Percentiles rank a stretch among this genome's conserved stretches.
Conservation (phyloP, 768 basidiomycete species). For the Phlebiopsis gigantea region DNA sequence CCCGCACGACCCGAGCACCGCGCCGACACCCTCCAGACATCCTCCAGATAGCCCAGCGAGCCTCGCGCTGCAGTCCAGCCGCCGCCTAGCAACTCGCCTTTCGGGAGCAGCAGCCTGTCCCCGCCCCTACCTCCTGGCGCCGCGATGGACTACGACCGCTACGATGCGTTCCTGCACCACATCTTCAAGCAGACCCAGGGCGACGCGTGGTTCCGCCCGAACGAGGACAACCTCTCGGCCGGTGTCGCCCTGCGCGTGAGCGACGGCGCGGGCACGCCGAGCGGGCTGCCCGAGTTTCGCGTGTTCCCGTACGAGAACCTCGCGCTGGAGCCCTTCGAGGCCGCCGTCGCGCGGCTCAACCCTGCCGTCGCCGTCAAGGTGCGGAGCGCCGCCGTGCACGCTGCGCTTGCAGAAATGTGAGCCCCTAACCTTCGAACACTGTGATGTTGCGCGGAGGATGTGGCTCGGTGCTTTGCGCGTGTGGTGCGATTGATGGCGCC, state of each 20-base stretch:
- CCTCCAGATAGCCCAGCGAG: neutral
- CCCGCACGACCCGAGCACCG: slow-evolving; percentile 1
- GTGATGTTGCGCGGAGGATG: neutral
- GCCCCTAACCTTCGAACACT: slow-evolving; percentile 10
- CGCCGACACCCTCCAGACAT: neutral
- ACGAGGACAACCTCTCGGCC: slow-evolving; percentile 39
- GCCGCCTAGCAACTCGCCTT: neutral
- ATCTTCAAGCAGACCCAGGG: slow-evolving; percentile 43
- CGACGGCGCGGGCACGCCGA: slow-evolving; percentile 19
- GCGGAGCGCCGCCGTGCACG: slow-evolving; percentile 44
- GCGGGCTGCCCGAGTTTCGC: slow-evolving; percentile 32
- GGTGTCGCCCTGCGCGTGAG: slow-evolving; percentile 48
- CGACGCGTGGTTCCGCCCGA: slow-evolving; percentile 51
- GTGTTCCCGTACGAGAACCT: slow-evolving; percentile 53
- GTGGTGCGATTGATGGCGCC: neutral
- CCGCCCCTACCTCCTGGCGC: neutral
- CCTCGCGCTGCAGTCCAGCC: neutral
- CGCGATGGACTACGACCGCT: slow-evolving; percentile 36
- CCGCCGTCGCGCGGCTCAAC: slow-evolving; percentile 46
- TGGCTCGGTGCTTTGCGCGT: neutral
- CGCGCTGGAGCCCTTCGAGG: slow-evolving; percentile 49
- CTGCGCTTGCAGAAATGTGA: slow-evolving; percentile 43
- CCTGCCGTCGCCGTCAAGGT: slow-evolving; percentile 53
- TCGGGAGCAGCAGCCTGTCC: neutral
- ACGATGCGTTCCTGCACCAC: slow-evolving; percentile 39